Evolutionary conservation across 78 protist species (phyloP), one percentile per base, ranked within the genome.

Genomic region (Creolimax fragrantissima): DNA sequence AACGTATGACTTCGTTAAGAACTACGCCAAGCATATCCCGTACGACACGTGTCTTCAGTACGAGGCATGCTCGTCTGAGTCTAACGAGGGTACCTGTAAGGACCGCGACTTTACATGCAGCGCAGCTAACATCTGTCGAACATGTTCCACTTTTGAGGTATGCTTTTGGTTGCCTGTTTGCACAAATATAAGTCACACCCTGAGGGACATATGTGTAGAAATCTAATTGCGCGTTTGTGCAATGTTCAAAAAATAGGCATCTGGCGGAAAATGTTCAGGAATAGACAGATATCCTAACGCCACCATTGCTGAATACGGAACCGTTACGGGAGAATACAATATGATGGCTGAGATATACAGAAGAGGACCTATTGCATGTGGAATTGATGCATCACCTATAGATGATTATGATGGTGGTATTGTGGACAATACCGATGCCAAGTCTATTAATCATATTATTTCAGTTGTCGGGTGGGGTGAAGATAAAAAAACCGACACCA

Each of bases 391-490:
- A 39, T 47, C 74, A 39, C 90, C 85, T 74, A 85, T 85, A 32
- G 92, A 90, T 41, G 17, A 58, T 35, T 90, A 90, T 86, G 41
- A 58, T 41, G 92, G 92, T n/a, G 92, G 92, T 36, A 89, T 89
- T 35, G 42, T 89, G 47, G 91, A 89, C 42, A 89, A 89, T 2
- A 45, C 47, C 4, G 17, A 17, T 35, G 32, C 89, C 2, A 90
- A 90, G 86, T 74, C 88, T 90, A 88, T 93, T 93, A 89, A 95
- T 89, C 98, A 96, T 93, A 94, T 83, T 47, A 90, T 96, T 89
- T 44, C 93, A 7, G 74, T 96, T n/a, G 95, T 92, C 35, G 98
- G 98, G 81, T 97, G 93, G 94, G 97, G 97, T 84, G 43, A 84
- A 32, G 94, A 89, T 42, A 88, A 92, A 42, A 94, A 37, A 11